phyloP scores from a whole-genome alignment of 225 moss, liverwort and hornwort genomes.

The Straminergon stramineum region DNA sequence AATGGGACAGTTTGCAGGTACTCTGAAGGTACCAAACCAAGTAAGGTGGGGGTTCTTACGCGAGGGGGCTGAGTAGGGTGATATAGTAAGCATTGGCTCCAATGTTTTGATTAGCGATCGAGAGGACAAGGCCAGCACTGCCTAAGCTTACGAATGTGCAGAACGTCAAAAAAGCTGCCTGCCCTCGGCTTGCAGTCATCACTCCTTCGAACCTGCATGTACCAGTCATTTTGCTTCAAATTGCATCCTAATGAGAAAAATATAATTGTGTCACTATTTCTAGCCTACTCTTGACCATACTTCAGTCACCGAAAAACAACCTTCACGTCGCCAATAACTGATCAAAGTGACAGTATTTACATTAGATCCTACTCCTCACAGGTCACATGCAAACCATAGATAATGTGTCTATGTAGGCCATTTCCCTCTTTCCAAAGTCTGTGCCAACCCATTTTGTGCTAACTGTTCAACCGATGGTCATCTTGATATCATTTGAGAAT shows the following conservation, averaged over 20 bases:
- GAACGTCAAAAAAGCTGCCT: slow-evolving; percentile 92
- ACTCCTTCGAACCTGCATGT: slow-evolving; percentile 80
- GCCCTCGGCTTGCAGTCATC: slow-evolving; percentile 95
- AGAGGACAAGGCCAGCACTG: slow-evolving; percentile 85
- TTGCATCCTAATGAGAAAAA: background rate
- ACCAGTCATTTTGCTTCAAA: slow-evolving; percentile 8
- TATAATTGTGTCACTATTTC: background rate
- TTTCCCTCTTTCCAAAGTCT: background rate
- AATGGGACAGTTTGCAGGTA: background rate
- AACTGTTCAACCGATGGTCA: background rate
- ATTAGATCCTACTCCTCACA: background rate
- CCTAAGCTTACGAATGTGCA: slow-evolving; percentile 89
- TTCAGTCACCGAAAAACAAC: background rate
- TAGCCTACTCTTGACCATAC: background rate
- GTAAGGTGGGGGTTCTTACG: slow-evolving; percentile 38
- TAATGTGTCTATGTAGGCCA: background rate
- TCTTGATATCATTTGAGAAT: background rate
- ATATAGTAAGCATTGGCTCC: slow-evolving; percentile 82
- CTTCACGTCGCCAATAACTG: background rate
- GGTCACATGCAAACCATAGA: background rate
- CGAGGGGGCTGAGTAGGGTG: slow-evolving; percentile 86
- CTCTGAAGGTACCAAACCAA: background rate
- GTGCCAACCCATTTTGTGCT: background rate
- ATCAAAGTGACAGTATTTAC: background rate
- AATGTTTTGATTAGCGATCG: slow-evolving; percentile 77